Conservation (phyloP, 1,284 basidiomycete genomes). For the Thelephora terrestris region DNA sequence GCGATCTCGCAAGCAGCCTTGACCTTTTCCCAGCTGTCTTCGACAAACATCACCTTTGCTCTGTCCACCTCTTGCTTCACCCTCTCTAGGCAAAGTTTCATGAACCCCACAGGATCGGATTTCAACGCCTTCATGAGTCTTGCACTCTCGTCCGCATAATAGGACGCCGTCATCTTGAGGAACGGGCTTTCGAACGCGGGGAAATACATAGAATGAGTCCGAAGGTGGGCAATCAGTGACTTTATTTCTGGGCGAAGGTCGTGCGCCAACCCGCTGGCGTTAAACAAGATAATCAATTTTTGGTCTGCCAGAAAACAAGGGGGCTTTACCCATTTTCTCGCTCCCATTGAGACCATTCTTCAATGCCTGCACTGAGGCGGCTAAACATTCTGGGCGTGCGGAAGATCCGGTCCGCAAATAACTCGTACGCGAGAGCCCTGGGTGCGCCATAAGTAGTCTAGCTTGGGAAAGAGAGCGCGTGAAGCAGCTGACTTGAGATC, state of each 20-base stretch:
- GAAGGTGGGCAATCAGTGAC: constrained; percentile 42
- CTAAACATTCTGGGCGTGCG: constrained; percentile 34
- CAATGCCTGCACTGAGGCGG: constrained; percentile 38
- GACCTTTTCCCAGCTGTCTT: constrained; percentile 38
- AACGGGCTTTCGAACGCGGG: constrained; percentile 44
- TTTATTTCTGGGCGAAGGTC: constrained; percentile 28
- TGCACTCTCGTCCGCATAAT: constrained; percentile 44
- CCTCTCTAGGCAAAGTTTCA: constrained; percentile 36
- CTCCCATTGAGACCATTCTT: constrained; percentile 48
- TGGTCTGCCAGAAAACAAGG: constrained; percentile 7
- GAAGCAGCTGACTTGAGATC: constrained; percentile 10
- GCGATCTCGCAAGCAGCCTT: constrained; percentile 42
- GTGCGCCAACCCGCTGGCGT: constrained; percentile 18
- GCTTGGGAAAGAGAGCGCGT: neutral
- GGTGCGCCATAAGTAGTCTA: neutral
- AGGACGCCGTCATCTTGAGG: constrained; percentile 35
- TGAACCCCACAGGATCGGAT: constrained; percentile 43
- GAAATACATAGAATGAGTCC: constrained; percentile 43
- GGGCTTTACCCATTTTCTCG: constrained; percentile 30
- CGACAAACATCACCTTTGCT: constrained; percentile 38
- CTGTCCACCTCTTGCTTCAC: constrained; percentile 49
- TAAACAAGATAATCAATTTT: constrained; percentile 1
- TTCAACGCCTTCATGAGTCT: constrained; percentile 27
- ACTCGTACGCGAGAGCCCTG: constrained; percentile 42
- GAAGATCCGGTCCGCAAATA: constrained; percentile 44